phyloP scores from a whole-genome alignment of 2,329 filamentous ascomycete species.

The Diaporthe longicolla region DNA sequence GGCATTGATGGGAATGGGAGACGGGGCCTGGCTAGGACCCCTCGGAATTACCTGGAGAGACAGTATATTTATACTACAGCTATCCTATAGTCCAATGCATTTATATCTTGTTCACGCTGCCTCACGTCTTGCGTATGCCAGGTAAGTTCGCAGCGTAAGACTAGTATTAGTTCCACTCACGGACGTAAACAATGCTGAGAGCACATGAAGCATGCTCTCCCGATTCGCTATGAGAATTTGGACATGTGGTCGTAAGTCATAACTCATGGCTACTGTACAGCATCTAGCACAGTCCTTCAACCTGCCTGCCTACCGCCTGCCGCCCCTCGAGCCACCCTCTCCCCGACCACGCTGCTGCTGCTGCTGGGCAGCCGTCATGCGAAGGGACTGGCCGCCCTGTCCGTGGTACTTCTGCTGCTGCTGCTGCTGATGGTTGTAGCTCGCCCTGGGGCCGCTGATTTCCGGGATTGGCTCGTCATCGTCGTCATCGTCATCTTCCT shows the following conservation, averaged over 20 bases:
- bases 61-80: conserved; percentile 10
- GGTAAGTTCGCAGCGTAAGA: neutral
- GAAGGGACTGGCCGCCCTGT: conserved; percentile 36
- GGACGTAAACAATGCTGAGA: neutral
- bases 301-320: neutral
- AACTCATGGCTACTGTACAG: conserved; percentile 12
- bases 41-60: conserved; percentile 5
- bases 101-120: conserved; percentile 9
- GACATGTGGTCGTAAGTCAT: conserved; percentile 14
- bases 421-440: conserved; percentile 34
- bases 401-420: conserved; percentile 41
- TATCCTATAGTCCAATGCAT: conserved; percentile 27
- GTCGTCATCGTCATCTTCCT: conserved; percentile 49
- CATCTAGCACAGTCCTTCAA: neutral
- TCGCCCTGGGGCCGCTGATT: conserved; percentile 2
- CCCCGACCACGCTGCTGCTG: conserved; percentile 34
- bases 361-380: conserved; percentile 8
- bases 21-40: neutral
- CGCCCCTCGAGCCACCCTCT: conserved; percentile 12
- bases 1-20: conserved; percentile 26
- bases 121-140: neutral
- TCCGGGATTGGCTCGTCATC: conserved; percentile 39
- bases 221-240: neutral
- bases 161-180: too few species aligned
- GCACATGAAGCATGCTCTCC: neutral